These are phyloP conservation scores for Pezicula neosporulosa DNA, from an alignment of 2,329 filamentous ascomycete genomes.

Conservation along the genomic window DNA sequence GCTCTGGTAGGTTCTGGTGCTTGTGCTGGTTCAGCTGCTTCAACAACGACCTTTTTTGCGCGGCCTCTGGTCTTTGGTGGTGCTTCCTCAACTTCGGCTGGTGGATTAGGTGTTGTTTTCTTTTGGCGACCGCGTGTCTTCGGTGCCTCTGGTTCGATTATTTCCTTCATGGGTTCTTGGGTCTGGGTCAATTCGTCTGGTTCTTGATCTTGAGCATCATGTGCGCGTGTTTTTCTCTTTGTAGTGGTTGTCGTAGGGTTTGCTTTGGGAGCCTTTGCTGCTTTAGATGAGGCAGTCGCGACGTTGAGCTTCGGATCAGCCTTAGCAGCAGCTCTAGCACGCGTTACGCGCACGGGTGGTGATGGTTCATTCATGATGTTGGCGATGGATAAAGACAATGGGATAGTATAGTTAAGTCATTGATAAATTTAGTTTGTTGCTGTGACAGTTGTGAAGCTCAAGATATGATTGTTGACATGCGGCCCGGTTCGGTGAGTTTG, in stretches of 20 bases:
- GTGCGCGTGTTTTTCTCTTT: slow-evolving; percentile 53
- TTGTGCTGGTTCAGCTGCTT: slow-evolving; percentile 15
- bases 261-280: slow-evolving; percentile 28
- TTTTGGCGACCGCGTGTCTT: slow-evolving; percentile 40
- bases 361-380: slow-evolving; percentile 48
- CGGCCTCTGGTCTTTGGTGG: slow-evolving; percentile 39
- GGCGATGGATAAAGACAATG: slow-evolving; percentile 5
- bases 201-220: slow-evolving; percentile 40
- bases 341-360: slow-evolving; percentile 57
- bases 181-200: slow-evolving; percentile 22
- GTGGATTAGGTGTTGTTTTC: slow-evolving; percentile 31
- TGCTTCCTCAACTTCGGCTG: slow-evolving; percentile 16
- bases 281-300: slow-evolving; percentile 44
- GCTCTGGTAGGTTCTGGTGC: slow-evolving; percentile 13
- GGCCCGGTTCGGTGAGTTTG: too few species aligned
- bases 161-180: slow-evolving; percentile 8
- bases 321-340: slow-evolving; percentile 42
- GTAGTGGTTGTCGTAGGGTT: slow-evolving; percentile 25
- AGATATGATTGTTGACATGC: too few species aligned
- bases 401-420: neutral
- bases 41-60: slow-evolving; percentile 34
- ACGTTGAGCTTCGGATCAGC: slow-evolving; percentile 36
- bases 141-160: slow-evolving; percentile 26
- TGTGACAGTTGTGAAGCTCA: neutral
- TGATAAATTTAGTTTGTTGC: neutral